Evolutionary conservation across 768 basidiomycete species (phyloP).

Genomic region (Tephrocybe sp.): DNA sequence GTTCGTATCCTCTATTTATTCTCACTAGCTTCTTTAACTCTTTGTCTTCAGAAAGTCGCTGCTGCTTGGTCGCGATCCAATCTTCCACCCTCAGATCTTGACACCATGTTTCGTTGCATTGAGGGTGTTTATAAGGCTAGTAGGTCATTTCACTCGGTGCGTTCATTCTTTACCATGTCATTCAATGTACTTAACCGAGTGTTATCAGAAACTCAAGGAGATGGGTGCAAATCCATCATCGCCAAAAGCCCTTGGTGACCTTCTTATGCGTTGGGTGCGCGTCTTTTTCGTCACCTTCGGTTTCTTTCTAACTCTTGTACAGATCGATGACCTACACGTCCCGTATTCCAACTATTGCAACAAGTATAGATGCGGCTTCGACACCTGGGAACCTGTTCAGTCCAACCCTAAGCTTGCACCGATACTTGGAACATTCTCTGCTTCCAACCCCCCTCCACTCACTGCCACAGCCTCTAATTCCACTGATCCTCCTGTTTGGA

Average conservation of each 20-base stretch:
- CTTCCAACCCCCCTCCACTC: slow-evolving; percentile 55
- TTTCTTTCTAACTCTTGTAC: slow-evolving; percentile 17
- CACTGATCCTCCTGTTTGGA: slow-evolving; percentile 56
- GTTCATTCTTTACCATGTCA: slow-evolving; percentile 9
- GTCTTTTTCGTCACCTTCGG: slow-evolving; percentile 2
- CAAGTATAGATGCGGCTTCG: slow-evolving; percentile 75
- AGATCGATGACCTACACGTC: slow-evolving; percentile 90
- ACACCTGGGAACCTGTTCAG: slow-evolving; percentile 77
- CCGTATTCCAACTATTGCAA: slow-evolving; percentile 83
- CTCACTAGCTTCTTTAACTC: slow-evolving; percentile 9
- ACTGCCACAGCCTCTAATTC: slow-evolving; percentile 31
- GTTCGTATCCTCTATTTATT: slow-evolving; percentile 42
- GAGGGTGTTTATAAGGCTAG: slow-evolving; percentile 94
- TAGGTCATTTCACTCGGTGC: slow-evolving; percentile 71
- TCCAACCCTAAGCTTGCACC: slow-evolving; percentile 68
- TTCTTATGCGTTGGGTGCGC: slow-evolving; percentile 96
- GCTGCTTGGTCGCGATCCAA: slow-evolving; percentile 97
- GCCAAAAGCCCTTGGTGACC: slow-evolving; percentile 90
- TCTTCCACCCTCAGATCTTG: slow-evolving; percentile 88
- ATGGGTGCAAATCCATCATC: slow-evolving; percentile 91
- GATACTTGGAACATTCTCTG: slow-evolving; percentile 70
- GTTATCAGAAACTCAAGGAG: slow-evolving; percentile 84
- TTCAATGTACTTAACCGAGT: slow-evolving; percentile 15
- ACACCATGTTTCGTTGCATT: slow-evolving; percentile 91
- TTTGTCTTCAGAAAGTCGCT: slow-evolving; percentile 75